Evolutionary conservation across 345 rosid species (phyloP).

Genomic region (Luvunga scandens): DNA sequence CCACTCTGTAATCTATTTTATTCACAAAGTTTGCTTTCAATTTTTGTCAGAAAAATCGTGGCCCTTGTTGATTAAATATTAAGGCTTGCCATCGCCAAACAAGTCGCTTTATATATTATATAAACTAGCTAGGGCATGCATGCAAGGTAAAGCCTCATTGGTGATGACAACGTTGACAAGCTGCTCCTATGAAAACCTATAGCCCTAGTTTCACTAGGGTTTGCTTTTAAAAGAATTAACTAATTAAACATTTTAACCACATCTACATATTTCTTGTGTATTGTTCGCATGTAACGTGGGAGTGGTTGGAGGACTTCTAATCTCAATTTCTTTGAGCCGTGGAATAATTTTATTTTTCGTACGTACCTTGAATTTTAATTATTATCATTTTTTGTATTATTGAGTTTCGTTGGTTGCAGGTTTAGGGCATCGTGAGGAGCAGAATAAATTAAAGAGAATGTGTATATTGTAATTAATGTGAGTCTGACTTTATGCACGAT

Average conservation of each 20-base stretch:
- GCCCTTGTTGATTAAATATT: not conserved
- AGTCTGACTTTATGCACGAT: not conserved
- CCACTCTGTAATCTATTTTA: not conserved
- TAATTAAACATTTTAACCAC: not conserved
- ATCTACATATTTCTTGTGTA: not conserved
- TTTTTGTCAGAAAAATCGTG: not conserved
- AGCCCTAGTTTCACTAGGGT: slow-evolving; percentile 2
- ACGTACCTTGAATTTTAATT: not conserved
- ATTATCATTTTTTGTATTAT: not conserved
- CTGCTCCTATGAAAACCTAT: not conserved
- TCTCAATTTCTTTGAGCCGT: not conserved
- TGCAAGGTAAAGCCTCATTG: not conserved
- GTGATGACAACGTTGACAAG: not conserved
- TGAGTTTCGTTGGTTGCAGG: not conserved
- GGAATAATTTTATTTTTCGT: not conserved
- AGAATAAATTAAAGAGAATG: not conserved
- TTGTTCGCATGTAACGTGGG: slow-evolving; percentile 14
- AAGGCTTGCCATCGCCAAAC: not conserved
- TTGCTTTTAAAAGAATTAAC: not conserved
- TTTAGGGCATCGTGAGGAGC: not conserved
- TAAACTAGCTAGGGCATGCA: slow-evolving; percentile 6
- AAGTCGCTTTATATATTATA: not conserved
- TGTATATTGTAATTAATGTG: not conserved
- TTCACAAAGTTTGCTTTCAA: not conserved
- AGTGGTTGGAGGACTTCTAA: slow-evolving; percentile 2